These are phyloP conservation scores for Lactarius quietus DNA, from an alignment of 768 basidiomycete genomes.

Conservation along the genomic window DNA sequence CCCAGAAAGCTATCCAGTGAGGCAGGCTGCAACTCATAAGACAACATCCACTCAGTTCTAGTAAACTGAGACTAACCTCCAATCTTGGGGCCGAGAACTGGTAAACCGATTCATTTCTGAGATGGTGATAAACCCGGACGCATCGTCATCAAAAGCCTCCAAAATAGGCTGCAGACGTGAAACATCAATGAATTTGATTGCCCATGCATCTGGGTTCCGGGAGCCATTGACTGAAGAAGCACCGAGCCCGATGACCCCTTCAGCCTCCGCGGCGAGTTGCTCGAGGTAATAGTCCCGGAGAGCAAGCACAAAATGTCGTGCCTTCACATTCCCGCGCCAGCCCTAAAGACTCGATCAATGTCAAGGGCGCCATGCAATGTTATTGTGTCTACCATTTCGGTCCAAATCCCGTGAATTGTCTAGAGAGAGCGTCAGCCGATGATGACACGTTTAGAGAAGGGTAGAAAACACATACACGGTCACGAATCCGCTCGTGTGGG, in stretches of 20 bases:
- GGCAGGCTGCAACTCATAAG: constrained; percentile 25
- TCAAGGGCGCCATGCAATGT: neutral
- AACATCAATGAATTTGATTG: constrained; percentile 27
- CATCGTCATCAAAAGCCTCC: constrained; percentile 37
- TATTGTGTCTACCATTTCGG: constrained; percentile 28
- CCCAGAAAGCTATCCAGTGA: constrained; percentile 36
- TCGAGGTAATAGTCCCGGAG: constrained; percentile 35
- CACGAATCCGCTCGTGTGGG: constrained; percentile 26
- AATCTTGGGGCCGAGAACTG: constrained; percentile 27
- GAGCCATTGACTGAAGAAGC: neutral
- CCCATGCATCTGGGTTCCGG: constrained; percentile 30
- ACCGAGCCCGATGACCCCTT: neutral
- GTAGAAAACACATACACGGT: neutral
- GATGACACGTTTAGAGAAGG: neutral
- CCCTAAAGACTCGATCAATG: constrained; percentile 4
- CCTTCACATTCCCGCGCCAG: constrained; percentile 26
- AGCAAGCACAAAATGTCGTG: constrained; percentile 27
- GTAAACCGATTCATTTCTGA: constrained; percentile 35
- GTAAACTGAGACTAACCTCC: constrained; percentile 28
- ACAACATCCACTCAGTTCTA: neutral
- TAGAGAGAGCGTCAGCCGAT: neutral
- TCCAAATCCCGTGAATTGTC: constrained; percentile 22
- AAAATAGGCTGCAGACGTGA: constrained; percentile 28
- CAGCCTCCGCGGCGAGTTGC: constrained; percentile 11
- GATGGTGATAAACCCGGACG: constrained; percentile 35